Conservation (phyloP, 225 moss, liverwort and hornwort species). For the Pseudisothecium myosuroides region DNA sequence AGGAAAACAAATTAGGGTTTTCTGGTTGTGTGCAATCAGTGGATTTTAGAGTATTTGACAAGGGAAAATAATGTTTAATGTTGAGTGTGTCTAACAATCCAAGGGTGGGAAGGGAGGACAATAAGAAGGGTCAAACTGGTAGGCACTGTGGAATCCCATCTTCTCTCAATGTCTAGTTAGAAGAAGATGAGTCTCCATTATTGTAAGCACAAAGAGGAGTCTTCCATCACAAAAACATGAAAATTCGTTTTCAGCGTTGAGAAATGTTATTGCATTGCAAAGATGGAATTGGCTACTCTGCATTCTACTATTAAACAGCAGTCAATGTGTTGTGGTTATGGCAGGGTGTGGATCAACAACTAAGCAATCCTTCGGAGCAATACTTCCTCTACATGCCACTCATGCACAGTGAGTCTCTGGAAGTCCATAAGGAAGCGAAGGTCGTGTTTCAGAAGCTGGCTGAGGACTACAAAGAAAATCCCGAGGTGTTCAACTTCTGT, state of each 20-base stretch:
- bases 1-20: not conserved
- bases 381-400: slow-evolving; percentile 60
- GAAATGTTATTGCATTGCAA: not conserved
- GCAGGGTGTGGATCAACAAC: slow-evolving; percentile 55
- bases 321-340: not conserved
- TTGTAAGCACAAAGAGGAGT: not conserved
- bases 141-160: not conserved
- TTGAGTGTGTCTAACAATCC: not conserved
- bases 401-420: slow-evolving; percentile 53
- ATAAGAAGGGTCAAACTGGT: not conserved
- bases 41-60: not conserved
- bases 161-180: not conserved
- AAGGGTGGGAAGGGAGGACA: not conserved
- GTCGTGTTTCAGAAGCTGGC: slow-evolving; percentile 32
- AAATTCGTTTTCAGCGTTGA: not conserved
- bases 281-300: not conserved
- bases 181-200: not conserved
- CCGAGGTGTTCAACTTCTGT: slow-evolving; percentile 14
- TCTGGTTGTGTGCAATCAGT: not conserved
- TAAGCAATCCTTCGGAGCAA: slow-evolving; percentile 38
- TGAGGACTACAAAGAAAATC: slow-evolving; percentile 19
- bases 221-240: not conserved
- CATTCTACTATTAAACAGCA: not conserved
- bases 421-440: slow-evolving; percentile 31
- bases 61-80: not conserved